Evolutionary conservation across 306 rosid species (phyloP).

Genomic region (Acacia melanoxylon): DNA sequence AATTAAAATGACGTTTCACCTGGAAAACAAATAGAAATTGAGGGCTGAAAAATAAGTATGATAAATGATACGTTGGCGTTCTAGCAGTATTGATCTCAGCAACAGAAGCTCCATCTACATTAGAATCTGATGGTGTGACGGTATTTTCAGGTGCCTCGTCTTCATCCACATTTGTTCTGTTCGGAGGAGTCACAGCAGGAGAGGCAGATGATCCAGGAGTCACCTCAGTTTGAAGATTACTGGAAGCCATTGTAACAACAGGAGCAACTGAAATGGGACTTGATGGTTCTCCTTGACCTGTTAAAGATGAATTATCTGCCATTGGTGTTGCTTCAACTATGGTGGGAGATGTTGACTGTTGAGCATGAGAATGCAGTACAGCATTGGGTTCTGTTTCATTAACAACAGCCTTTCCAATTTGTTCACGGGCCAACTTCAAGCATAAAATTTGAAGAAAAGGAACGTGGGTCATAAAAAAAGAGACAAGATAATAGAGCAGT

Average conservation of each 20-base stretch:
- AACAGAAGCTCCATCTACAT: constrained; percentile 43
- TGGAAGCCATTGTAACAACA: constrained; percentile 43
- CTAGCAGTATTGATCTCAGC: constrained; percentile 31
- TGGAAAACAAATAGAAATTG: not conserved
- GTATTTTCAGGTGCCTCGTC: constrained; percentile 44
- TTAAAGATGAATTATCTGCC: constrained; percentile 50
- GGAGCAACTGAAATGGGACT: constrained; percentile 70
- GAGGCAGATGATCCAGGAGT: constrained; percentile 55
- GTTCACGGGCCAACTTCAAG: constrained; percentile 81
- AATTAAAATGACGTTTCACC: not conserved
- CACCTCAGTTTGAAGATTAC: constrained; percentile 42
- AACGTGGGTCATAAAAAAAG: constrained; percentile 11
- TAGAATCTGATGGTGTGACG: constrained; percentile 41
- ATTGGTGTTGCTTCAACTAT: constrained; percentile 45
- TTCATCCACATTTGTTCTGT: constrained; percentile 47
- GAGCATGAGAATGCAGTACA: constrained; percentile 36
- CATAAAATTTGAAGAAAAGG: constrained; percentile 33
- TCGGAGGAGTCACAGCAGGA: constrained; percentile 47
- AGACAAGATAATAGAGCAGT: constrained; percentile 4
- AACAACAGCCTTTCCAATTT: constrained; percentile 56
- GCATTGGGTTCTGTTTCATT: constrained; percentile 46
- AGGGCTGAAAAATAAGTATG: constrained; percentile 22
- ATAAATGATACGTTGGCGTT: constrained; percentile 60
- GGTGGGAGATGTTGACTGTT: constrained; percentile 48
- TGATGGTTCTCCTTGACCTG: constrained; percentile 53